These are phyloP conservation scores for Salix koriyanagi DNA, from an alignment of 345 rosid species.

Conservation along the genomic window DNA sequence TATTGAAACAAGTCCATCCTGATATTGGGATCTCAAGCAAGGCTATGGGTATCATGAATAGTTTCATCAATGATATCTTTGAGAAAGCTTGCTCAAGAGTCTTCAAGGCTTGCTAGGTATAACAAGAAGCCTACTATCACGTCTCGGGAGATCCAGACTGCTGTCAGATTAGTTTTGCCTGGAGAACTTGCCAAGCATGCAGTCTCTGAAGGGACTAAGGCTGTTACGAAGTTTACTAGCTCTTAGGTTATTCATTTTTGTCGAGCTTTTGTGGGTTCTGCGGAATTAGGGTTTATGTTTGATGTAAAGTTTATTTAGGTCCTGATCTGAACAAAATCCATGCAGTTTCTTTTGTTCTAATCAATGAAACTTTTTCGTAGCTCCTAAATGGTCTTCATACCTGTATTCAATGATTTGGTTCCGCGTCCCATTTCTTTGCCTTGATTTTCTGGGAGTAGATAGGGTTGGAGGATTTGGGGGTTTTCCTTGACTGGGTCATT, in stretches of 20 bases:
- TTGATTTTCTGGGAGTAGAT: neutral
- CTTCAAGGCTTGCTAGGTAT: conserved; percentile 18
- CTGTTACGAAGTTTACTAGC: conserved; percentile 28
- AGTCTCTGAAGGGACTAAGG: conserved; percentile 26
- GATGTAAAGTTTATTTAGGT: conserved; percentile 7
- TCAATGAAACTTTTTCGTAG: neutral
- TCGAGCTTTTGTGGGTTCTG: neutral
- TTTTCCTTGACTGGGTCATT: too few relatives aligned
- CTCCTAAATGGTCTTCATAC: neutral
- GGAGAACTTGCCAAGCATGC: conserved; percentile 26
- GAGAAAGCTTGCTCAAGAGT: conserved; percentile 24
- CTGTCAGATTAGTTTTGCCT: conserved; percentile 15
- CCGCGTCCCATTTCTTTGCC: neutral
- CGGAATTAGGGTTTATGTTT: conserved; percentile 4
- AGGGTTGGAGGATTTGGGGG: too few relatives aligned
- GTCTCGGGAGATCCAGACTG: conserved; percentile 28
- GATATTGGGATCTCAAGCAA: conserved; percentile 24
- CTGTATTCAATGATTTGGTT: neutral
- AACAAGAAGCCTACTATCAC: conserved; percentile 26
- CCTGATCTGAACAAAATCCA: neutral
- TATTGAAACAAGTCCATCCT: conserved; percentile 25
- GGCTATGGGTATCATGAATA: conserved; percentile 29
- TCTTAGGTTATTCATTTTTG: conserved; percentile 7
- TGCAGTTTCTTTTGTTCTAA: neutral
- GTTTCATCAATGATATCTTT: conserved; percentile 20